Percentiles rank a stretch among this genome's conserved stretches.
Conservation (phyloP, 2,329 filamentous ascomycete genomes). For the Orbilia quercus region DNA sequence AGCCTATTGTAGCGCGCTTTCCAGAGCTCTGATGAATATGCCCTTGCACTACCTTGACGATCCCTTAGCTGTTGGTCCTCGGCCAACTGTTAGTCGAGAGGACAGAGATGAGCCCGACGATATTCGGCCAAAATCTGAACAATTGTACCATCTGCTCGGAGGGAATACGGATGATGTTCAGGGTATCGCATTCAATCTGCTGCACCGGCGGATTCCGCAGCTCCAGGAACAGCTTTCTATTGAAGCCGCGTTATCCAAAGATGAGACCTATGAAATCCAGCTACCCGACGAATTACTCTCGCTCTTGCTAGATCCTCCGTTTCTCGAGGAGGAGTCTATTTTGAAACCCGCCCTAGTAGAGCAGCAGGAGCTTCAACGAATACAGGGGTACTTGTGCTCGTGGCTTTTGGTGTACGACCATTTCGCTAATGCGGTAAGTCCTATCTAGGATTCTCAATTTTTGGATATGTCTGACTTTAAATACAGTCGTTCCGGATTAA, state of each 20-base stretch:
- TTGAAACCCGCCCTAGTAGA: slow-evolving; percentile 75
- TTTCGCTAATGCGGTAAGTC: slow-evolving; percentile 73
- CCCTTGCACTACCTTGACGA: slow-evolving; percentile 73
- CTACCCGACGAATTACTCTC: slow-evolving; percentile 88
- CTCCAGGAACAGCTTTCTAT: slow-evolving; percentile 84
- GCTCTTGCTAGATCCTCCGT: slow-evolving; percentile 82
- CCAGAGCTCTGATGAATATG: slow-evolving; percentile 72
- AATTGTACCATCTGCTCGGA: slow-evolving; percentile 75
- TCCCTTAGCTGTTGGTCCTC: slow-evolving; percentile 66
- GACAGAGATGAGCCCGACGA: slow-evolving; percentile 51
- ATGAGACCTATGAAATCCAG: slow-evolving; percentile 68
- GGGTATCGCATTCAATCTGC: slow-evolving; percentile 79
- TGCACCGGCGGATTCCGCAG: slow-evolving; percentile 82
- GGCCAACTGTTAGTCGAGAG: slow-evolving; percentile 33
- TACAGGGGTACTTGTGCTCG: slow-evolving; percentile 84
- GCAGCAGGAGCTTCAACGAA: slow-evolving; percentile 72
- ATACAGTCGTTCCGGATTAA: slow-evolving; percentile 79
- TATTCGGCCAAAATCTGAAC: slow-evolving; percentile 39
- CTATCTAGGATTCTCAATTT: background rate
- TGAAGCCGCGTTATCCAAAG: slow-evolving; percentile 71
- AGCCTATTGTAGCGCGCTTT: slow-evolving; percentile 70
- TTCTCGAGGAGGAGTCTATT: slow-evolving; percentile 18
- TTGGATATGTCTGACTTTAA: slow-evolving; percentile 59
- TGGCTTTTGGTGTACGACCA: slow-evolving; percentile 93
- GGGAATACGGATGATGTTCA: slow-evolving; percentile 81